Conservation (phyloP, 148 eudicot genomes). For the Camellia lanceoleosa region DNA sequence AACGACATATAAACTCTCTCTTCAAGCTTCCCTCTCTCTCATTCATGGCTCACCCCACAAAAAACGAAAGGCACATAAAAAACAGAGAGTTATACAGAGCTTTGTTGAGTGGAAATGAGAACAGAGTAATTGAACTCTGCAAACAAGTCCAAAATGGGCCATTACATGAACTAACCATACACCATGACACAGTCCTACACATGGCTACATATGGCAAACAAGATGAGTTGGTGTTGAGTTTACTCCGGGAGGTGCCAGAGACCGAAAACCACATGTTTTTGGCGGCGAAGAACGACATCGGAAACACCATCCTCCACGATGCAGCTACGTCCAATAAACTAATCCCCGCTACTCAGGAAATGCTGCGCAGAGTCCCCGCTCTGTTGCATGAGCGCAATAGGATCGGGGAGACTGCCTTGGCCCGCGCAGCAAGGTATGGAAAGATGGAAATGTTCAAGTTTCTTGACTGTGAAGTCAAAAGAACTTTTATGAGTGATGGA, state of each 20-base stretch:
- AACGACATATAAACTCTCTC: too few relatives aligned
- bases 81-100: not conserved
- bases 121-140: slow-evolving; percentile 6
- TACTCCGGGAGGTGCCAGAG: not conserved
- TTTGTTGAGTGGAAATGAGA: not conserved
- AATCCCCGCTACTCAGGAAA: not conserved
- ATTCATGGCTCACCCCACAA: not conserved
- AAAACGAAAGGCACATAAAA: not conserved
- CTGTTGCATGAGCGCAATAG: slow-evolving; percentile 3
- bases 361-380: slow-evolving; percentile 2
- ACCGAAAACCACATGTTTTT: not conserved
- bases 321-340: slow-evolving; percentile 1
- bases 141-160: slow-evolving; percentile 8
- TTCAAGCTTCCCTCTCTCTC: not conserved
- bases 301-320: slow-evolving; percentile 20
- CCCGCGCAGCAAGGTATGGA: slow-evolving; percentile 8
- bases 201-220: slow-evolving; percentile 9
- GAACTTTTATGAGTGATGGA: not conserved
- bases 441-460: not conserved
- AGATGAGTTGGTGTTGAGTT: not conserved
- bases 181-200: slow-evolving; percentile 15
- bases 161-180: slow-evolving; percentile 1
- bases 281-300: not conserved
- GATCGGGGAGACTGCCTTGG: slow-evolving; percentile 11
- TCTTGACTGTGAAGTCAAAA: slow-evolving; percentile 1